phyloP scores from a whole-genome alignment of 2,329 filamentous ascomycete genomes.

The Neofusicoccum parvum region DNA sequence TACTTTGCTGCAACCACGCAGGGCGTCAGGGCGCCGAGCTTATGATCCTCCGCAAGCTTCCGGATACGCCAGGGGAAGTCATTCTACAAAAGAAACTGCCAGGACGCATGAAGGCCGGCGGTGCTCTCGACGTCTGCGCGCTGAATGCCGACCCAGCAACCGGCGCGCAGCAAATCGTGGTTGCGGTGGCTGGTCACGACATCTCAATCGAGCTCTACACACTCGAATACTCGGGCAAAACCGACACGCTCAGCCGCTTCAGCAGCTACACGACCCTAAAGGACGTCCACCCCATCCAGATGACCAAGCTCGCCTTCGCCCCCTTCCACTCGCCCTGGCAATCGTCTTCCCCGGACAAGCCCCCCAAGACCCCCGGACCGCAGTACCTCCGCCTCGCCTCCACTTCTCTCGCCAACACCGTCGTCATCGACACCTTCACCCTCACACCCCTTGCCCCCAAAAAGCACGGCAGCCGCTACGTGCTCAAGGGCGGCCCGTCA shows the following conservation, averaged over 20 bases:
- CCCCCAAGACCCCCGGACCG: conserved; percentile 39
- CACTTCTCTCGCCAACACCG: conserved; percentile 76
- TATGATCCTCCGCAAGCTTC: conserved; percentile 61
- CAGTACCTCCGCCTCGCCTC: conserved; percentile 77
- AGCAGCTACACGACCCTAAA: conserved; percentile 54
- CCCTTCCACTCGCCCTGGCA: conserved; percentile 46
- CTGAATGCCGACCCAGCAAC: conserved; percentile 58
- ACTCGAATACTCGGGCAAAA: conserved; percentile 65
- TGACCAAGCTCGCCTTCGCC: conserved; percentile 57
- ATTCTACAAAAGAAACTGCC: conserved; percentile 63
- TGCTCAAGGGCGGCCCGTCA: conserved; percentile 53
- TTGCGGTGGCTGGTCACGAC: conserved; percentile 80
- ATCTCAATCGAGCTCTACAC: conserved; percentile 77
- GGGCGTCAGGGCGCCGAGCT: conserved; percentile 59
- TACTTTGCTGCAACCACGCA: conserved; percentile 60
- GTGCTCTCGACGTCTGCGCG: conserved; percentile 74
- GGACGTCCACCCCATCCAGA: conserved; percentile 59
- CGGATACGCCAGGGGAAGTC: conserved; percentile 56
- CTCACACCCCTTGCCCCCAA: conserved; percentile 55
- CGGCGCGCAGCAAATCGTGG: conserved; percentile 72
- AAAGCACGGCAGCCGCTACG: conserved; percentile 63
- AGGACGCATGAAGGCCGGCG: conserved; percentile 70
- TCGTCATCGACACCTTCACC: conserved; percentile 78
- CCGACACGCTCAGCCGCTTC: conserved; percentile 51
- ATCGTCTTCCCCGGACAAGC: conserved; percentile 23